Evolutionary conservation across 768 basidiomycete species (phyloP).

Genomic region (Suillus fuscotomentosus): DNA sequence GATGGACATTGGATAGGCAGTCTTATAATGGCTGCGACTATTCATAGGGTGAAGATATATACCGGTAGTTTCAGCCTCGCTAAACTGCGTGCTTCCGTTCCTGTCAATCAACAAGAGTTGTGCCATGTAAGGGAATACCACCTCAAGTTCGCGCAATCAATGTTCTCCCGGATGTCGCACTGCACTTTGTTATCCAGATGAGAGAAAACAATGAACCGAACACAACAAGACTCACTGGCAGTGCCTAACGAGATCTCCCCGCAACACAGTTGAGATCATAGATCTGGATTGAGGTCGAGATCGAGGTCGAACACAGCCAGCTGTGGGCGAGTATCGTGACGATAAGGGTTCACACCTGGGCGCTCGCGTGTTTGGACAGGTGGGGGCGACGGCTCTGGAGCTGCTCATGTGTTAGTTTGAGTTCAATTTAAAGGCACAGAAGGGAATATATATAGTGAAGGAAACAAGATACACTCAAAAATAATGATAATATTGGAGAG

Average conservation of each 20-base stretch:
- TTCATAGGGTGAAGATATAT: neutral
- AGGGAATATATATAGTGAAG: neutral
- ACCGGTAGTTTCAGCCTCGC: no score
- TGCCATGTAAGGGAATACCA: neutral
- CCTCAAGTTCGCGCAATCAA: neutral
- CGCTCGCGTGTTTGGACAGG: slow-evolving; percentile 45
- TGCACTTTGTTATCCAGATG: neutral
- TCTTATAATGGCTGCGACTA: neutral
- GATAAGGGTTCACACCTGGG: slow-evolving; percentile 64
- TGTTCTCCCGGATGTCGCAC: neutral
- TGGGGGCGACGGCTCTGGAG: slow-evolving; percentile 60
- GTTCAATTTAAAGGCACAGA: slow-evolving; percentile 6
- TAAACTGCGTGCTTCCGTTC: neutral
- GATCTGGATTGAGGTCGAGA: slow-evolving; percentile 81
- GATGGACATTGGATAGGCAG: neutral
- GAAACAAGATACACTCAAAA: neutral
- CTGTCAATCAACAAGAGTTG: neutral
- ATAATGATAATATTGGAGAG: neutral
- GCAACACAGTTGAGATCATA: slow-evolving; percentile 34
- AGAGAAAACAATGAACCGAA: neutral
- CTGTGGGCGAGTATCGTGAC: slow-evolving; percentile 64
- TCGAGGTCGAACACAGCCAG: slow-evolving; percentile 75
- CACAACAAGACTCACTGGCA: neutral
- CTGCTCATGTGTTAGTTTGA: slow-evolving; percentile 32
- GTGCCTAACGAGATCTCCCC: neutral